Conservation (phyloP, 2,329 filamentous ascomycete species). For the Trichoderma cornu-damae region DNA sequence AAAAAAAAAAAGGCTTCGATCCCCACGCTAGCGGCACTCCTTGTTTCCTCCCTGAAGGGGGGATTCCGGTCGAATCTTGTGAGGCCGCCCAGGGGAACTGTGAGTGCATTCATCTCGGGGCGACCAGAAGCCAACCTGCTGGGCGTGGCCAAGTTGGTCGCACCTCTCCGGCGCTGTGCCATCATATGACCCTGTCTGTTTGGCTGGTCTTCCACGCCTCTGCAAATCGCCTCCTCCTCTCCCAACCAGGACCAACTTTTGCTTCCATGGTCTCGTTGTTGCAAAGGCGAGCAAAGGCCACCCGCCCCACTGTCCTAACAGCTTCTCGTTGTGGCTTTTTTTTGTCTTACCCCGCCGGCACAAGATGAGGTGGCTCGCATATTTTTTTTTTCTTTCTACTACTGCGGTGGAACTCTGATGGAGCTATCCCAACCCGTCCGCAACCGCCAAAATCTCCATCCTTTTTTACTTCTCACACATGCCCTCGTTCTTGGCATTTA, state of each 20-base stretch:
- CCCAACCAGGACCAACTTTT: not conserved
- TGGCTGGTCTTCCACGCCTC: not conserved
- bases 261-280: not conserved
- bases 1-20: not conserved
- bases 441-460: constrained; percentile 11
- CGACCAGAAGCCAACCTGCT: not conserved
- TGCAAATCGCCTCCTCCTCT: not conserved
- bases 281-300: not conserved
- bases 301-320: not conserved
- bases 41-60: not conserved
- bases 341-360: constrained; percentile 26
- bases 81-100: not conserved
- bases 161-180: not conserved
- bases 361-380: not conserved
- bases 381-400: too few relatives aligned
- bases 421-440: not conserved
- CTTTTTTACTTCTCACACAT: not conserved
- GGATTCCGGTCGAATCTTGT: not conserved
- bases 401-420: not conserved
- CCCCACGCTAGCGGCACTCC: constrained; percentile 8
- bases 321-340: constrained; percentile 4
- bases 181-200: not conserved
- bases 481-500: not conserved
- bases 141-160: not conserved
- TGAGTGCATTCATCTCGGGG: not conserved